Conservation (phyloP, 169 alveolate genomes). For the Amoebophrya sp. region DNA sequence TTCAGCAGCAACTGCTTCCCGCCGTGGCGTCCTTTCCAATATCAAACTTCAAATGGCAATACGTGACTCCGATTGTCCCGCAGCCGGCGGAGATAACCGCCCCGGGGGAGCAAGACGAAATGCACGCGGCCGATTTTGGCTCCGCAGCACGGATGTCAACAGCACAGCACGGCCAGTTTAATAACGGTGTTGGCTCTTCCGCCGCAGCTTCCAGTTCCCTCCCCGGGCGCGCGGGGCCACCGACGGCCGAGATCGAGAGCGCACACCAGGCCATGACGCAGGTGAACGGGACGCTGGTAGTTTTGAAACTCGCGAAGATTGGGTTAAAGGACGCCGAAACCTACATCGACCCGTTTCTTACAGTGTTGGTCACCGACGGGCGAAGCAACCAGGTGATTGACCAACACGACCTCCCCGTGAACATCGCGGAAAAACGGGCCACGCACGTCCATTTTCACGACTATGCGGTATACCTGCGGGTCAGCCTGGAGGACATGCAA, state of each 20-base stretch:
- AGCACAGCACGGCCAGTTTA: too few relatives aligned
- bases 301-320: background rate
- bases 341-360: constrained; percentile 29
- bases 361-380: background rate
- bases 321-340: constrained; percentile 37
- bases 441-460: constrained; percentile 41
- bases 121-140: too few relatives aligned
- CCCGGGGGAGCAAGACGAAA: too few relatives aligned
- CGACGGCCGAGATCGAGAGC: background rate
- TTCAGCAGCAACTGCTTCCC: too few relatives aligned
- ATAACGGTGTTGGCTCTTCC: too few relatives aligned
- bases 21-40: too few relatives aligned
- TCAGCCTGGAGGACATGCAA: constrained; percentile 48
- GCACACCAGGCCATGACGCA: background rate
- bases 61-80: background rate
- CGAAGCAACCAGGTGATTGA: background rate
- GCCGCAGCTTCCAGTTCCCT: too few relatives aligned
- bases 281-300: constrained; percentile 29
- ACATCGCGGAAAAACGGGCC: constrained; percentile 39
- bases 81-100: background rate
- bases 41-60: background rate
- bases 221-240: background rate
- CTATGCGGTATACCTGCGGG: constrained; percentile 46
- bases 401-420: background rate
- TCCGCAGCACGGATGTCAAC: too few relatives aligned